A percentile compares a stretch with the other conserved stretches of the same genome.
Evolutionary conservation across 1,139 yeast genomes (phyloP).

Genomic region (Saccharomyces hybrid): DNA sequence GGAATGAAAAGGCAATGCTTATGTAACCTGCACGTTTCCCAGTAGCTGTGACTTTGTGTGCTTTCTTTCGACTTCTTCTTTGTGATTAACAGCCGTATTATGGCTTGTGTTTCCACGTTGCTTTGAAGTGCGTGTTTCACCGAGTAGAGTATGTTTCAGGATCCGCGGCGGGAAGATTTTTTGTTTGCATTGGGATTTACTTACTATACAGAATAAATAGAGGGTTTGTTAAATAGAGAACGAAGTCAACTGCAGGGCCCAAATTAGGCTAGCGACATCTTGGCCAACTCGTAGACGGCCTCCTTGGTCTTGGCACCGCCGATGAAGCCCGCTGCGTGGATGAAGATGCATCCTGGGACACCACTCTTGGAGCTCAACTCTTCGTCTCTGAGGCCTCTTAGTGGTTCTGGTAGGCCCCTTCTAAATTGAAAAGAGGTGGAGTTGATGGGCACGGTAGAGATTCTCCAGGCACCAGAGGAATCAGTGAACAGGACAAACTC

Average conservation of each 20-base stretch:
- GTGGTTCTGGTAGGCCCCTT: slow-evolving; percentile 76
- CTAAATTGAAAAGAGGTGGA: slow-evolving; percentile 77
- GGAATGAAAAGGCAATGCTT: neutral
- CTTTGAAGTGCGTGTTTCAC: neutral
- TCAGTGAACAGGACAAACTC: slow-evolving; percentile 79
- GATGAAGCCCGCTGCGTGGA: slow-evolving; percentile 95
- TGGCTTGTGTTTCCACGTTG: neutral
- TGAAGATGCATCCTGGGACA: slow-evolving; percentile 76
- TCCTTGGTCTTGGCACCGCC: slow-evolving; percentile 87
- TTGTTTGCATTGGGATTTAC: neutral
- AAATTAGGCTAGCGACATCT: slow-evolving; percentile 33
- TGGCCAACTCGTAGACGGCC: slow-evolving; percentile 70
- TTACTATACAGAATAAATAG: neutral
- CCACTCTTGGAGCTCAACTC: slow-evolving; percentile 66
- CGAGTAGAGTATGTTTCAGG: neutral
- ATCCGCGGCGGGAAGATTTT: neutral
- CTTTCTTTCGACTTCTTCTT: neutral
- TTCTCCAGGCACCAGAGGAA: slow-evolving; percentile 69
- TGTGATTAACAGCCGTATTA: neutral
- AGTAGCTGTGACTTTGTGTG: neutral
- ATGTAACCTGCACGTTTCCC: neutral
- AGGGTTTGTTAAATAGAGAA: neutral
- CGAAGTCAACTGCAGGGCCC: neutral
- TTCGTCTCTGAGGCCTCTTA: slow-evolving; percentile 93
- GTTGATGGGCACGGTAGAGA: slow-evolving; percentile 78